Percentiles rank a stretch among this genome's conserved stretches.
phyloP scores from a whole-genome alignment of 306 rosid species.

The Vigna unguiculata region DNA sequence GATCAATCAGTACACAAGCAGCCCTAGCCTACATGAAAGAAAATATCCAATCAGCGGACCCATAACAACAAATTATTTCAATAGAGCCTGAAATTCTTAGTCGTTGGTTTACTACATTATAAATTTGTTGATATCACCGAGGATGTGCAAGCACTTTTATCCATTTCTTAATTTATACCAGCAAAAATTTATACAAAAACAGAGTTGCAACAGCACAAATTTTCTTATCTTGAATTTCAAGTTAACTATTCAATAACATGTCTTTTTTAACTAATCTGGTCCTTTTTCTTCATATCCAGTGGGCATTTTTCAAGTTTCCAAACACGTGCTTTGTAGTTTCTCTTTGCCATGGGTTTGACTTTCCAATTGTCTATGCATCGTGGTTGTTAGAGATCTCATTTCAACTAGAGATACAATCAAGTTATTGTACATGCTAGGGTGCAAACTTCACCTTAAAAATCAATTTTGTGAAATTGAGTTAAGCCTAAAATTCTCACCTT shows the following conservation, averaged over 20 bases:
- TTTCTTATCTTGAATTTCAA: no score
- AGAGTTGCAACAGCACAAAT: not conserved
- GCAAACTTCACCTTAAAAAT: no score
- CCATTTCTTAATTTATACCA: not conserved
- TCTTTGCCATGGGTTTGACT: not conserved
- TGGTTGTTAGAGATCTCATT: no score
- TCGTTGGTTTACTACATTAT: not conserved
- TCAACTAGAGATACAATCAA: no score
- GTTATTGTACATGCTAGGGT: no score
- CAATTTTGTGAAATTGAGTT: no score
- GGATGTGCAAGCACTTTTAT: not conserved
- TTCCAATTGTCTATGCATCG: not conserved
- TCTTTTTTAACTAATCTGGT: no score
- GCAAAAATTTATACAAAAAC: not conserved
- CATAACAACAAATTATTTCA: constrained; percentile 38
- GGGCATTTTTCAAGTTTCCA: not conserved
- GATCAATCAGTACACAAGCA: constrained; percentile 87
- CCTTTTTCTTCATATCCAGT: no score
- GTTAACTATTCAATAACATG: no score
- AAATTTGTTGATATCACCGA: not conserved
- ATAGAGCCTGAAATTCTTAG: constrained; percentile 24
- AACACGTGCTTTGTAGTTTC: not conserved
- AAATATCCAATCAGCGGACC: constrained; percentile 37
- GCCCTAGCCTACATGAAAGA: constrained; percentile 76
- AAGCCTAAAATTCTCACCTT: no score